These are phyloP conservation scores for Helminthosporium solani DNA, from an alignment of 2,329 filamentous ascomycete species.

Conservation along the genomic window DNA sequence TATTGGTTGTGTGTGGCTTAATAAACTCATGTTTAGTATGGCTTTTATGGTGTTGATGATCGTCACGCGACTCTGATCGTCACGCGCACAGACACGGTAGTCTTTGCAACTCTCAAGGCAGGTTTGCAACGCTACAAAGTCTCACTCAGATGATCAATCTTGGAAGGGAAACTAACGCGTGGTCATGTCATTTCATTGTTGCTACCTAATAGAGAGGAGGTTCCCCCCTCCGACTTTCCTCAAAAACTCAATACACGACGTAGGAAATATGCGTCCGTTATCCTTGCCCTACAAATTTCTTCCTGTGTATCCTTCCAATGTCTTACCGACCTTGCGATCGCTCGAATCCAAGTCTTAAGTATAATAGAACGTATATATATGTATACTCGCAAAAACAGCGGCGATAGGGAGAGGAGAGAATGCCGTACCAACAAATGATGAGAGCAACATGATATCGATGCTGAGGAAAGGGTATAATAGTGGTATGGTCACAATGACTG, in stretches of 20 bases:
- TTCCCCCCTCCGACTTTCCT: no score
- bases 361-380: constrained; percentile 9
- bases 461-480: constrained; percentile 32
- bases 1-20: no score
- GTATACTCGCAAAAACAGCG: not conserved
- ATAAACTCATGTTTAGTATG: no score
- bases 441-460: constrained; percentile 1
- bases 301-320: constrained; percentile 4
- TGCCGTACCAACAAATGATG: constrained; percentile 7
- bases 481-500: constrained; percentile 15
- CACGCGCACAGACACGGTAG: no score
- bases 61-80: no score
- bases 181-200: not conserved
- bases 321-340: constrained; percentile 25
- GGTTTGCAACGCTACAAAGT: no score
- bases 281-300: not conserved
- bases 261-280: not conserved
- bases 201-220: no score
- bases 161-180: no score
- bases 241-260: not conserved
- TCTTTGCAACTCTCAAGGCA: no score
- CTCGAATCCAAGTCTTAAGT: constrained; percentile 20
- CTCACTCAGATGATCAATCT: no score
- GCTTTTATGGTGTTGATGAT: no score
- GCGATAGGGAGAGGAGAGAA: constrained; percentile 5